Conservation (phyloP, 2,329 filamentous ascomycete genomes). For the Dryadomyces quercus-mongolicae region DNA sequence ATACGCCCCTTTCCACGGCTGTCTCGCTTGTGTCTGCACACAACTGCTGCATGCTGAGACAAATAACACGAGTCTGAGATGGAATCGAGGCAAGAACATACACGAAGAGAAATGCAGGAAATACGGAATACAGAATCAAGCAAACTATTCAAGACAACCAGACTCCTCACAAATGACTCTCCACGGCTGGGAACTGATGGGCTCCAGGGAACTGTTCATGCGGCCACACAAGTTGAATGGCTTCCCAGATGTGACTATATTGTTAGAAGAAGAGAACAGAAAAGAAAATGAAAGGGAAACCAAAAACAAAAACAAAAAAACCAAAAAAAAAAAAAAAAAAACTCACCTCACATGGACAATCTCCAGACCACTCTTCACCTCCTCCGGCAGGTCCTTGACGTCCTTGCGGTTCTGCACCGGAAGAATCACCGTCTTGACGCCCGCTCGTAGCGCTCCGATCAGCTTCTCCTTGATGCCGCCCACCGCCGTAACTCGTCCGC, state of each 20-base stretch:
- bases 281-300: neutral
- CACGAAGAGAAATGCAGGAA: too few species aligned
- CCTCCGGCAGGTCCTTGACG: constrained; percentile 75
- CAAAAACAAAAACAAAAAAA: constrained; percentile 8
- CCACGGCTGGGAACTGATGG: too few species aligned
- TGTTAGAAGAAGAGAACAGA: neutral
- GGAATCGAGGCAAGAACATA: too few species aligned
- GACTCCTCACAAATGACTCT: too few species aligned
- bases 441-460: constrained; percentile 83
- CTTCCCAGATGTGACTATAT: constrained; percentile 51
- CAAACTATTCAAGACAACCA: too few species aligned
- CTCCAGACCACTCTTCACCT: constrained; percentile 76
- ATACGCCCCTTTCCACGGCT: too few species aligned
- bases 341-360: constrained; percentile 82
- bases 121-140: too few species aligned
- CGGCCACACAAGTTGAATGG: too few species aligned
- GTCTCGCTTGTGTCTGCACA: too few species aligned
- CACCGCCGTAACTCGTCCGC: constrained; percentile 84
- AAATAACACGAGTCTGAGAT: too few species aligned
- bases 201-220: too few species aligned
- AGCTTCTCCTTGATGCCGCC: constrained; percentile 98
- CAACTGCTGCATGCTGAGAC: too few species aligned
- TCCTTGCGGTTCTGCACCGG: constrained; percentile 88
- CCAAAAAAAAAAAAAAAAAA: constrained; percentile 1
- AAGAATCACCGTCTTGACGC: constrained; percentile 86